Conservation (phyloP, 1,284 basidiomycete genomes). For the Puccinia brachypodii region DNA sequence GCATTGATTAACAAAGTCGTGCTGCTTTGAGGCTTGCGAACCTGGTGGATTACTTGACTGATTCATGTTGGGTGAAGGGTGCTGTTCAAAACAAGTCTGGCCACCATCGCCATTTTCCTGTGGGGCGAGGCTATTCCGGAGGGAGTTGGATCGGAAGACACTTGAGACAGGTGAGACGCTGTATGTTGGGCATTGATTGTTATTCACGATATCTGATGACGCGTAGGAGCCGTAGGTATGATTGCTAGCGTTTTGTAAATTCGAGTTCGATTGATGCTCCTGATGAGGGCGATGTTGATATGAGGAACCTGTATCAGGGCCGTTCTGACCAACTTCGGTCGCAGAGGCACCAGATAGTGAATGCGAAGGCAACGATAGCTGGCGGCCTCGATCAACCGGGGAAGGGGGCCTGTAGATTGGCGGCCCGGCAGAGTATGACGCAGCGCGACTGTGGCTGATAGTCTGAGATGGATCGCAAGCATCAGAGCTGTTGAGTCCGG, state of each 20-base stretch:
- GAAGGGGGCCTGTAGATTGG: conserved; percentile 31
- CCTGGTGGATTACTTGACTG: neutral
- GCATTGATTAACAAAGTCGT: conserved; percentile 22
- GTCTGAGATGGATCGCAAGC: neutral
- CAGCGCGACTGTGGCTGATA: conserved; percentile 22
- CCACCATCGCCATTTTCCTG: neutral
- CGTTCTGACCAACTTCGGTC: conserved; percentile 1
- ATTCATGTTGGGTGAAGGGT: conserved; percentile 21
- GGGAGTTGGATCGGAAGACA: neutral
- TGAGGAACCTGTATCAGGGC: neutral
- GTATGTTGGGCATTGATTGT: neutral
- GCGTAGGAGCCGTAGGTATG: conserved; percentile 21
- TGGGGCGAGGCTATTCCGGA: conserved; percentile 3
- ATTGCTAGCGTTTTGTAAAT: neutral
- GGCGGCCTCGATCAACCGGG: conserved; percentile 32
- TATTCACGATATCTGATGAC: neutral
- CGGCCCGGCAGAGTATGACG: conserved; percentile 34
- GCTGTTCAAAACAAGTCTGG: conserved; percentile 10
- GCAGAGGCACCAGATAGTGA: conserved; percentile 13
- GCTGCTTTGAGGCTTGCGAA: conserved; percentile 4
- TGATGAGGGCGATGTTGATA: conserved; percentile 20
- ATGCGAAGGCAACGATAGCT: conserved; percentile 41
- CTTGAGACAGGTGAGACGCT: neutral
- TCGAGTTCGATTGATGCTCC: conserved; percentile 10
- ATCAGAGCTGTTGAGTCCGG: conserved; percentile 10